These are phyloP conservation scores for Candida qinlingensis DNA, from an alignment of 805 yeast genomes.

Conservation along the genomic window DNA sequence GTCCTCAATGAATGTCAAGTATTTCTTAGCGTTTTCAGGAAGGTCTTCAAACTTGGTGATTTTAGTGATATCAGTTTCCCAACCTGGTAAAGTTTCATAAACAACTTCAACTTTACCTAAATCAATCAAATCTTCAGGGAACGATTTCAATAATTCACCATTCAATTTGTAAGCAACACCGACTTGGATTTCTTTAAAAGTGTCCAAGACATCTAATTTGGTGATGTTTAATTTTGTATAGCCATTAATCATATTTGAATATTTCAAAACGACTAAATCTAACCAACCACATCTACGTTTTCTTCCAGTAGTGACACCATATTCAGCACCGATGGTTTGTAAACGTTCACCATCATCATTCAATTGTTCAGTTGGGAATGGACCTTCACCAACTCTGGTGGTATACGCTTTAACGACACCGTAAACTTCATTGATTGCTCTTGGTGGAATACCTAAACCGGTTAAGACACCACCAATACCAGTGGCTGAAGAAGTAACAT, in stretches of 20 bases:
- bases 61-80: conserved; percentile 80
- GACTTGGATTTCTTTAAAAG: conserved; percentile 81
- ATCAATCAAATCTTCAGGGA: conserved; percentile 87
- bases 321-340: conserved; percentile 91
- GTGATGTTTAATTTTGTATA: conserved; percentile 93
- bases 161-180: conserved; percentile 79
- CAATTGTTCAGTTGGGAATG: conserved; percentile 97
- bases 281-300: conserved; percentile 99
- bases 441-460: conserved; percentile 96
- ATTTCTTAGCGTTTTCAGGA: conserved; percentile 83
- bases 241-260: conserved; percentile 89
- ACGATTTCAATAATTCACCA: conserved; percentile 68
- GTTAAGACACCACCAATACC: conserved; percentile 98
- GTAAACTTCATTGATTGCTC: conserved; percentile 67
- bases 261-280: conserved; percentile 89
- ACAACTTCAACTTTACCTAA: conserved; percentile 90
- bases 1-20: conserved; percentile 81
- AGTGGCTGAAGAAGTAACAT: conserved; percentile 91
- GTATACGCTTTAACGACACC: conserved; percentile 99
- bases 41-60: conserved; percentile 67
- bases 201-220: conserved; percentile 90
- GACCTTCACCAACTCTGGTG: conserved; percentile 98
- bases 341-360: conserved; percentile 80
- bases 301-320: conserved; percentile 97
- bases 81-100: conserved; percentile 89